Conservation (phyloP, 2,329 filamentous ascomycete genomes). For the Epichloe sp. region DNA sequence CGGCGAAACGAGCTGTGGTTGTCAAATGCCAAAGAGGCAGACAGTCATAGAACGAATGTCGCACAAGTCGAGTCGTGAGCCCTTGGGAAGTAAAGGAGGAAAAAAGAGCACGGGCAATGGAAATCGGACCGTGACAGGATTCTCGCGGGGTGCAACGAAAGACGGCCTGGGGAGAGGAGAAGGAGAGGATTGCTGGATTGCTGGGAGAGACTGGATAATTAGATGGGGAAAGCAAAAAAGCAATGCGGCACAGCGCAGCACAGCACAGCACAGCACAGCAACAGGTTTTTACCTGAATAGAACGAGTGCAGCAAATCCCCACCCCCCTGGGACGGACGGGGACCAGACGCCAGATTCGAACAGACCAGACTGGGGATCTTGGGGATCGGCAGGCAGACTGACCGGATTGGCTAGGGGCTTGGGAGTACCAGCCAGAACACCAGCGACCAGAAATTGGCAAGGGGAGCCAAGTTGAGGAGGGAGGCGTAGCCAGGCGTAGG, state of each 20-base stretch:
- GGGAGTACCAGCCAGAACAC: not conserved
- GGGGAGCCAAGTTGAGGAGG: not conserved
- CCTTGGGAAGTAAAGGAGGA: not conserved
- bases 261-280: not conserved
- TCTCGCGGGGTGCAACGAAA: no score
- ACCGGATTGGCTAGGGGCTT: no score
- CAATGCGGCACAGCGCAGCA: not conserved
- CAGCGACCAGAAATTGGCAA: slow-evolving; percentile 2
- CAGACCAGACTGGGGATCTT: not conserved
- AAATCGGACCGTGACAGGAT: no score
- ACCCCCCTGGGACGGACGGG: not conserved
- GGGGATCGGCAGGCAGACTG: not conserved
- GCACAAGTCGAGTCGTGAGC: not conserved
- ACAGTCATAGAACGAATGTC: not conserved
- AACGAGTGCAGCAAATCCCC: no score
- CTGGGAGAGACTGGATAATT: no score
- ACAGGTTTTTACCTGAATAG: not conserved
- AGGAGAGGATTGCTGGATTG: no score
- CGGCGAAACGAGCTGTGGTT: not conserved
- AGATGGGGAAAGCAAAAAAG: no score
- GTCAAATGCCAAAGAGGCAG: not conserved
- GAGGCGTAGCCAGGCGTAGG: no score
- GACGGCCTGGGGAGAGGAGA: not conserved
- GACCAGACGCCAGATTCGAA: not conserved
- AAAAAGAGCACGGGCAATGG: not conserved